Base-by-base conservation (phyloP, 2,329 filamentous ascomycete genomes). In the Colletotrichum tofieldiae region DNA sequence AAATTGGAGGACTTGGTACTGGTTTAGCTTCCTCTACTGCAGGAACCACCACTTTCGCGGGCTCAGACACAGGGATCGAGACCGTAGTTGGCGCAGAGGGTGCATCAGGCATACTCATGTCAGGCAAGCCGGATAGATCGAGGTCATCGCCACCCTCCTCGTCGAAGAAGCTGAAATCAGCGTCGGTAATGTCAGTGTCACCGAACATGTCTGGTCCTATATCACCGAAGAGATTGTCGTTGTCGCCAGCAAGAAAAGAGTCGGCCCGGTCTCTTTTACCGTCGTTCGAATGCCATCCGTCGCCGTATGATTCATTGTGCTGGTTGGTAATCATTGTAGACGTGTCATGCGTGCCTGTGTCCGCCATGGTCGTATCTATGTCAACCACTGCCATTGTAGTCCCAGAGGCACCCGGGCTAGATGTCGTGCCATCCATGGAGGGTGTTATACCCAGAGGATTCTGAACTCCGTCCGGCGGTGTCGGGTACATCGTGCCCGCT, bases 161-260 rank as follows among this genome's bases (percentile, higher is more conserved):
- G 76, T 96, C 93, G 76, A 96, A 96, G 80, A 95, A 96, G 78
- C 89, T 94, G 79, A 96, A 96, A 78, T 96, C 94, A 7, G 91
- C 93, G 76, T 96, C 94, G 1, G 92, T 95, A n/a, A 96, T 87
- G 75, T 91, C 89, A 74, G 90, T 88, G n/a, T 91, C 89, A n/a
- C 88, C 91, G 81, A 94, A 94, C 75, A 92, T 89, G 75, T 94
- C 92, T 11, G 88, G 89, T 16, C 91, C 91, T 75, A 93, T 86
- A 66, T 93, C 92, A 26, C 88, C 91, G 77, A 94, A 93, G 6
- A 94, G 83, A 76, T 92, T 86, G 39, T 89, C 89, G 11, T 86
- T 84, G 32, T 87, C 87, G 41, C 81, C 79, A 6, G 86, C 83
- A 29, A 86, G 78, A 39, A 84, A 83, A 56, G 80, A 78, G 26